Base-by-base conservation (phyloP, 371 early-diverging fungal genomes). In the Apophysomyces variabilis region DNA sequence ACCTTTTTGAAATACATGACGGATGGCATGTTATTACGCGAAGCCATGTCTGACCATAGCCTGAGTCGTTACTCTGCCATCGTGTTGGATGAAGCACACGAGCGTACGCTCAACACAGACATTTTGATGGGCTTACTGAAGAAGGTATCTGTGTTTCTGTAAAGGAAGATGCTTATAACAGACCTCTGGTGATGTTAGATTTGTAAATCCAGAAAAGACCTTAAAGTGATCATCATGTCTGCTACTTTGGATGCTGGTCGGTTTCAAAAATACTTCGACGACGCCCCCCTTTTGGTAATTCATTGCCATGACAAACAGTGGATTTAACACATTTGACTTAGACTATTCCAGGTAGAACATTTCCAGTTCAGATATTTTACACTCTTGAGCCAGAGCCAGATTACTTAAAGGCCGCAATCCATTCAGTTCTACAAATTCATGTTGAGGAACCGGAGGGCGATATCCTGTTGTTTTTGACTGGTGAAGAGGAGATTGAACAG, bases 1-100 rank as follows among this genome's bases (percentile, higher is more conserved):
- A 99, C 99, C 0, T 74, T 89, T 32, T 86, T 99, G 13, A 96
- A 97, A 84, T 93, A 99, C 80, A 90, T 98, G 88, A 99, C 99
- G 0, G 99, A 99, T 79, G 99, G 99, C 89, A 96, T 99, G 94
- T 88, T 99, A 35, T 78, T 99, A 35, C 89, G 97, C 60, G 99
- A 99, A 77, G 95, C 96, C 62, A 96, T 99, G 93, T 88, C 89
- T n/a, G 97, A 98, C 77, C 96, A 95, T n/a, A 66, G 84, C 62
- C 74, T 97, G 46, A 73, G 79, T 41, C 80, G 94, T 38, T 98
- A 98, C 74, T 94, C 96, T 26, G 90, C 95, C 18, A 87, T 99
- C 50, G 90, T 96, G 72, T 86, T 99, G 56, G 99, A 99, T 75
- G 99, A 99, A 80, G 99, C 98, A 35, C 99, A 99, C 89, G 99